Percentiles rank a stretch among this genome's conserved stretches.
Conservation (phyloP, 225 moss, liverwort and hornwort species). For the Bryoerythrophyllum caledonicum region DNA sequence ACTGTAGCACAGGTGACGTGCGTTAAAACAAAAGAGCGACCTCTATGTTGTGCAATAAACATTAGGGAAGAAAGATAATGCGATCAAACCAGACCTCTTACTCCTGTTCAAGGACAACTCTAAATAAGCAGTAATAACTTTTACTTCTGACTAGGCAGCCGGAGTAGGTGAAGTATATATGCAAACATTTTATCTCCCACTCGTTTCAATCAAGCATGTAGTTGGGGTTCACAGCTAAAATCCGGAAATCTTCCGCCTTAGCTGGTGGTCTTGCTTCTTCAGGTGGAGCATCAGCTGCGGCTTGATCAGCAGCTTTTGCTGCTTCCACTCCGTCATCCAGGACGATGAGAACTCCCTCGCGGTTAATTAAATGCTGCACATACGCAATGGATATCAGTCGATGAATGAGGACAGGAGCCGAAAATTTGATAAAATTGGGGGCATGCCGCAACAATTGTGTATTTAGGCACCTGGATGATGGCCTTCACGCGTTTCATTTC, state of each 20-base stretch:
- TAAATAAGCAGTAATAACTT: not conserved
- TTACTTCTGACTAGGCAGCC: not conserved
- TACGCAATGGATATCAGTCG: slow-evolving; percentile 6
- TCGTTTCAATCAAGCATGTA: slow-evolving; percentile 64
- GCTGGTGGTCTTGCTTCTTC: slow-evolving; percentile 41
- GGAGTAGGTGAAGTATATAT: not conserved
- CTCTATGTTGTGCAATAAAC: not conserved
- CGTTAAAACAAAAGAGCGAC: not conserved
- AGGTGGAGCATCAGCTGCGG: slow-evolving; percentile 27
- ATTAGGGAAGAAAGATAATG: not conserved
- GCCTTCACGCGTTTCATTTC: slow-evolving; percentile 87
- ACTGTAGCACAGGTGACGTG: not conserved
- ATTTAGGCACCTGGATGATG: slow-evolving; percentile 77
- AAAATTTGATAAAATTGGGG: not conserved
- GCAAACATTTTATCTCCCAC: not conserved
- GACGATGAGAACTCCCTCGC: slow-evolving; percentile 92
- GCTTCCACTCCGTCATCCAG: slow-evolving; percentile 87
- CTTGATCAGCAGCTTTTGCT: slow-evolving; percentile 48
- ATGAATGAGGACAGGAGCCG: not conserved
- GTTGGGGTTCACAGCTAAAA: slow-evolving; percentile 90
- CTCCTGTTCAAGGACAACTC: not conserved
- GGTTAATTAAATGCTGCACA: slow-evolving; percentile 85
- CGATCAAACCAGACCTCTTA: not conserved
- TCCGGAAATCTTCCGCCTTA: slow-evolving; percentile 71
- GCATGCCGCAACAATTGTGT: not conserved